Base-by-base conservation (phyloP, 2,329 filamentous ascomycete genomes). In the Xylogone sp. region DNA sequence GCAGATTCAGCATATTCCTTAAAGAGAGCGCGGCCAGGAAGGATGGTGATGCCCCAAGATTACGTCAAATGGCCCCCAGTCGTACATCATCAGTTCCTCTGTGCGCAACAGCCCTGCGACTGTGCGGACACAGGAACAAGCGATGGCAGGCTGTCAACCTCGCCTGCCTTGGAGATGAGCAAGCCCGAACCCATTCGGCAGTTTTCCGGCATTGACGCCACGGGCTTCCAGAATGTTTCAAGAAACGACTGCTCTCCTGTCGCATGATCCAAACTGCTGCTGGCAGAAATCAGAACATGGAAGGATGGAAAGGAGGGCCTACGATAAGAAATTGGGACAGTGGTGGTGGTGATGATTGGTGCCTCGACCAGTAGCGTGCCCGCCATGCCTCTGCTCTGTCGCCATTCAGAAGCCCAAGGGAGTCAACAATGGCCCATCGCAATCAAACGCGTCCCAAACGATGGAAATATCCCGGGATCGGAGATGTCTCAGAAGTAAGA, bases 141-240 rank as follows among this genome's bases (percentile, higher is more conserved):
- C 34, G 34, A 39, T 39, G 34, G 34, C 12, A 16, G n/a, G 34
- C 13, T 13, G n/a, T 39, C 12, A 18, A 18, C 12, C 34, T 39
- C 8, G 34, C 34, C 4, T 13, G 34, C 10, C 5, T 39, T 18
- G 5, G 10, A 13, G 34, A 39, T 13, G 12, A 39, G 34, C 34
- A 7, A 39, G n/a, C 34, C 34, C 8, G 34, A 5, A 39, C 34
- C 49, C 52, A 54, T 31, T 49, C 49, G 52, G 52, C 52, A 51
- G 46, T 34, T 34, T 54, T 46, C 52, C 49, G 49, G 34, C 22
- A 24, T 34, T 24, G 22, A 51, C 27, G 47, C 47, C 47, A 49
- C 47, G 43, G 10, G 47, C 21, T 49, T 21, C 34, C 29, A 49
- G 43, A 19, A 45, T 39, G 34, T 39, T 39, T 39, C 34, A 39